Base-by-base conservation (phyloP, 805 yeast genomes). In the Diddensiella santjacobensis region DNA sequence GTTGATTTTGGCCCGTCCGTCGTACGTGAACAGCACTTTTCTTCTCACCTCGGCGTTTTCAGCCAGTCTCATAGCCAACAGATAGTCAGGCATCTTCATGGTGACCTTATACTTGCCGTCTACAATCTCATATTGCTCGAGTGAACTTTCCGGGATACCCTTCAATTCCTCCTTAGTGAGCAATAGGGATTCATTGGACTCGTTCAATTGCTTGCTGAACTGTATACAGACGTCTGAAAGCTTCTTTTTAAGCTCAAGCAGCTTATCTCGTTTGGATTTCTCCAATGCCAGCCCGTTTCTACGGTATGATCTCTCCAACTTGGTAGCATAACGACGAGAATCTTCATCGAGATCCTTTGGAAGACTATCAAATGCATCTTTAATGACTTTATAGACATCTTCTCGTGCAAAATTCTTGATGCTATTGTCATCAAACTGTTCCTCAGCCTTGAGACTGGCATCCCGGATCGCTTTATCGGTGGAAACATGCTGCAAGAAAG, bases 61-160 rank as follows among this genome's bases (percentile, higher is more conserved):
- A 38, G 95, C 90, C 63, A 80, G 80, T 62, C 84, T 84, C 64
- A 85, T 65, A n/a, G 84, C 83, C 1, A 95, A 95, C 52, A 83
- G 70, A 42, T 83, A 65, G 61, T 87, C 95, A 1, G 95, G 93
- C 59, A 84, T 84, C 64, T 87, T 86, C 70, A 78, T 85, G 2
- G 93, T 83, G 72, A 87, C 83, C 60, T 83, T 83, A 55, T 64
- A 71, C 55, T 64, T 67, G 15, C 67, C 72, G 19, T 71, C 78
- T 18, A 69, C 74, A n/a, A 38, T 40, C 8, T 66, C 67, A 48
- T 65, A 67, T 59, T 77, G 84, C 17, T 72, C 73, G 55, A 84
- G 56, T 2, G 78, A 78, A 49, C 78, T 79, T 35, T 74, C 73
- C 2, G 95, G 90, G 38, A 87, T 84, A 35, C 96, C 96, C 6